Conservation (phyloP, 345 rosid species). For the Lepidium didymum region DNA sequence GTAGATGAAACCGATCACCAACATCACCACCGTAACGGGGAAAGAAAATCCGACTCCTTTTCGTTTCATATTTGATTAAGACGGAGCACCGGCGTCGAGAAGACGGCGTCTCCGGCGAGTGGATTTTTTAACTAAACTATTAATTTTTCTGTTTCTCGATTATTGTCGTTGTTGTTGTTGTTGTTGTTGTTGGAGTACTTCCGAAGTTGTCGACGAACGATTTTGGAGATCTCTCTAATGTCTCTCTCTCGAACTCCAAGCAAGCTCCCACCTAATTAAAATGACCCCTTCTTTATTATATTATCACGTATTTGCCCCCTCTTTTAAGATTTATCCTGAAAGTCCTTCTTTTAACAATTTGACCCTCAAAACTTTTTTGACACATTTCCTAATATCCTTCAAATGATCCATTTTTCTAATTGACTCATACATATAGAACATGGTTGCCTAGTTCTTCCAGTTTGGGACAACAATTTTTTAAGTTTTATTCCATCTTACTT, state of each 20-base stretch:
- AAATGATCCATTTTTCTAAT: background rate
- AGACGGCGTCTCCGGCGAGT: slow-evolving; percentile 59
- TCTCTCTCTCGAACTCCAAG: slow-evolving; percentile 2
- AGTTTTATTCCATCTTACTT: too few species aligned
- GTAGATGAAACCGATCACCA: slow-evolving; percentile 62
- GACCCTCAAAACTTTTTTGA: background rate
- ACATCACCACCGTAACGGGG: slow-evolving; percentile 56
- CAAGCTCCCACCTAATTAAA: slow-evolving; percentile 9
- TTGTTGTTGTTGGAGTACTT: slow-evolving; percentile 19
- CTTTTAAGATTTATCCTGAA: background rate
- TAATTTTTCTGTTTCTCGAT: background rate
- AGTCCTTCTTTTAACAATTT: background rate
- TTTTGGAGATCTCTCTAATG: slow-evolving; percentile 12
- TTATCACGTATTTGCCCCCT: background rate
- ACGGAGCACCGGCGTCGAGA: slow-evolving; percentile 64
- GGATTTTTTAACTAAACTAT: background rate
- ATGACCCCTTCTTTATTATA: background rate
- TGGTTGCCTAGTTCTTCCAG: too few species aligned
- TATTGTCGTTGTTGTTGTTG: slow-evolving; percentile 1
- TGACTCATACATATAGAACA: too few species aligned
- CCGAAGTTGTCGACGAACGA: slow-evolving; percentile 1
- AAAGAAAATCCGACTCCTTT: slow-evolving; percentile 45
- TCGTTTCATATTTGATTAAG: slow-evolving; percentile 41
- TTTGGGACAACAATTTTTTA: too few species aligned
- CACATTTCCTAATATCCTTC: background rate